Percentiles rank a stretch among this genome's conserved stretches.
phyloP scores from a whole-genome alignment of 345 rosid species.

The Clausena lansium region DNA sequence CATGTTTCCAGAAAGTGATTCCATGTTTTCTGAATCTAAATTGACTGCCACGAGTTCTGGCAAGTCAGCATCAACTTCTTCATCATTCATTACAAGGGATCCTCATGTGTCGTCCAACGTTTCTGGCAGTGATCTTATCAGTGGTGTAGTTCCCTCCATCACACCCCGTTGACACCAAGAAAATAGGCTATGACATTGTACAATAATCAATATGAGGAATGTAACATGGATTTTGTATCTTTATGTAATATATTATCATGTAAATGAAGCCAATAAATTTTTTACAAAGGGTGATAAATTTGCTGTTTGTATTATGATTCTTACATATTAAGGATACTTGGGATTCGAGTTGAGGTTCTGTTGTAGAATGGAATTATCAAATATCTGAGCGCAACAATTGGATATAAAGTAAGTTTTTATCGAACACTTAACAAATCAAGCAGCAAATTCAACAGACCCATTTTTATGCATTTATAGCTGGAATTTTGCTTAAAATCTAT shows the following conservation, averaged over 20 bases:
- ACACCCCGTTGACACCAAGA: slow-evolving; percentile 45
- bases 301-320: not conserved
- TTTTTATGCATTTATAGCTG: no score
- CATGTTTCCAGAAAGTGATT: slow-evolving; percentile 44
- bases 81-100: slow-evolving; percentile 27
- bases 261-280: not conserved
- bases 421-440: no score
- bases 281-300: not conserved
- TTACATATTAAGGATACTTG: no score
- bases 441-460: no score
- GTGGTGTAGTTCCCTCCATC: slow-evolving; percentile 55
- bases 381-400: no score
- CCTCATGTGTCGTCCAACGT: slow-evolving; percentile 31
- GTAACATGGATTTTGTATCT: not conserved
- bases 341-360: no score
- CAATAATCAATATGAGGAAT: not conserved
- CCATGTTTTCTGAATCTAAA: slow-evolving; percentile 35
- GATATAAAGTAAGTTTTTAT: no score
- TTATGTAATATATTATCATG: not conserved
- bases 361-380: no score
- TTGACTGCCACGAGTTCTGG: slow-evolving; percentile 25
- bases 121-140: slow-evolving; percentile 65
- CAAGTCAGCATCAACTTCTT: slow-evolving; percentile 39
- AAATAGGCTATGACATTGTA: not conserved
- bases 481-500: no score